phyloP scores from a whole-genome alignment of 257 asterid species.

The Solanum chaucha region DNA sequence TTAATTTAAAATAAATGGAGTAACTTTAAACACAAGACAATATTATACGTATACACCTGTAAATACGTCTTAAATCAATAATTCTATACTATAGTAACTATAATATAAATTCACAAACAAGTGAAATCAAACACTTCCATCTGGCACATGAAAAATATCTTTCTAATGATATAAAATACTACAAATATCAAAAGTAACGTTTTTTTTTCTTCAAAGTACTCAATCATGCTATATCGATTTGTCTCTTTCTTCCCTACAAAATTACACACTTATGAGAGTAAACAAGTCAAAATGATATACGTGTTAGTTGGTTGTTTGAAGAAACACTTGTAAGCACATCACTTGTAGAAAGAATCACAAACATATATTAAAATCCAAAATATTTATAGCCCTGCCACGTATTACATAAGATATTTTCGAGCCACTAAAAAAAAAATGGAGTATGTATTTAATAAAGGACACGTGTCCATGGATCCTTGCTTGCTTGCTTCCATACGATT shows the following conservation, averaged over 20 bases:
- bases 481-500: background rate
- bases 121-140: background rate
- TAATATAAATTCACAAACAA: background rate
- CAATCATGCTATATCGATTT: background rate
- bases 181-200: background rate
- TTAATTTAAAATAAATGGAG: too few relatives aligned
- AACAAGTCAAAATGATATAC: background rate
- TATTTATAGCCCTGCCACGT: conserved; percentile 2
- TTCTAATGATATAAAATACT: background rate
- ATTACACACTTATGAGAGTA: background rate
- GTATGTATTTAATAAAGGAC: background rate
- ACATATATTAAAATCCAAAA: background rate
- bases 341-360: background rate
- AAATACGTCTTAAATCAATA: background rate
- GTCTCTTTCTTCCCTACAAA: background rate
- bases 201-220: background rate
- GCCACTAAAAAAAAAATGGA: background rate
- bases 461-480: conserved; percentile 2
- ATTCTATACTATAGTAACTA: background rate
- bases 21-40: too few relatives aligned
- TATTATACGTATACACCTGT: too few relatives aligned
- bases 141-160: background rate
- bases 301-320: background rate
- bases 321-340: conserved; percentile 3
- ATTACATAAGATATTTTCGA: conserved; percentile 1